These are phyloP conservation scores for Peterozyma xylosa DNA, from an alignment of 805 yeast genomes.

Conservation along the genomic window DNA sequence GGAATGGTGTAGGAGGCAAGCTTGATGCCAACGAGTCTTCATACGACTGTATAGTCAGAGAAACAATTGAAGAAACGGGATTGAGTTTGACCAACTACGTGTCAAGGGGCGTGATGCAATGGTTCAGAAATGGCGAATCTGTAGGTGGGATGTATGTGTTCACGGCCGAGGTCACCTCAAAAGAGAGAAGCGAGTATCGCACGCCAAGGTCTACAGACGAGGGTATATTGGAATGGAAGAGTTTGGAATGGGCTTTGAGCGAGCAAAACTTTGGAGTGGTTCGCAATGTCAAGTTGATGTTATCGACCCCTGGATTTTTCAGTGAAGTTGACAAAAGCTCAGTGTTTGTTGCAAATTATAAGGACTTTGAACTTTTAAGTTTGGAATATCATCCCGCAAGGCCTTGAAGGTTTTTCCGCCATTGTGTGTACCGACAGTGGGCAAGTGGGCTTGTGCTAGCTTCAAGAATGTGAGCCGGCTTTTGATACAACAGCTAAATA, in stretches of 20 bases:
- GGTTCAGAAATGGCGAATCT: slow-evolving; percentile 22
- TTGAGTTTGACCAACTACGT: slow-evolving; percentile 20
- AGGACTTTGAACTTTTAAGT: too few species aligned
- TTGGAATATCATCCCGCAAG: too few species aligned
- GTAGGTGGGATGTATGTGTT: slow-evolving; percentile 31
- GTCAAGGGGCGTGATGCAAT: slow-evolving; percentile 27
- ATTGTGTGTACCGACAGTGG: too few species aligned
- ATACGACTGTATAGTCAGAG: slow-evolving; percentile 30
- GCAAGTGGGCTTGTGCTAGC: too few species aligned
- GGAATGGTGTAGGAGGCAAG: slow-evolving; percentile 42
- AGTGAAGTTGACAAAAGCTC: too few species aligned
- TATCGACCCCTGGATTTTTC: too few species aligned
- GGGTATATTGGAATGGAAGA: neutral
- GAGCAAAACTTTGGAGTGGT: neutral
- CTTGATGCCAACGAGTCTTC: slow-evolving; percentile 27
- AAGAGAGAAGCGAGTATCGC: neutral
- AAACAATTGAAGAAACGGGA: slow-evolving; percentile 34
- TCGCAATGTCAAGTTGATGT: neutral
- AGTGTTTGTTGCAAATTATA: too few species aligned
- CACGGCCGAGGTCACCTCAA: slow-evolving; percentile 23
- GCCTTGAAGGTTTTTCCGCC: too few species aligned
- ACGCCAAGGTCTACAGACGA: neutral
- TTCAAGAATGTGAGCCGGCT: too few species aligned
- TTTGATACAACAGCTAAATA: too few species aligned
- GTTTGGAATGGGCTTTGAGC: neutral